Percentiles rank a stretch among this genome's conserved stretches.
phyloP scores from a whole-genome alignment of 306 rosid species.

The Lagenaria siceraria region DNA sequence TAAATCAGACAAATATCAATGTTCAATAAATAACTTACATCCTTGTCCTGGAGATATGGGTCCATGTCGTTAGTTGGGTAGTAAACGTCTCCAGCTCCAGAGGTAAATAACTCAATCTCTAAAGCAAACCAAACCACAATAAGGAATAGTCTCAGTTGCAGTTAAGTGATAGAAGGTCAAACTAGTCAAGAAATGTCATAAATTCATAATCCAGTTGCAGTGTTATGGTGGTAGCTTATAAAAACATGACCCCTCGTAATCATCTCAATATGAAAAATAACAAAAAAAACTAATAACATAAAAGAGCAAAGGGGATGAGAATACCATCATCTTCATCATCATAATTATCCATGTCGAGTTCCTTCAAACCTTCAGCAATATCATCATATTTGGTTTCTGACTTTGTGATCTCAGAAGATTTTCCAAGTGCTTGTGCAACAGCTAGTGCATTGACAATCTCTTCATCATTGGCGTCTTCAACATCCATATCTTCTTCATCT shows the following conservation, averaged over 20 bases:
- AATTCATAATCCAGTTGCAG: background rate
- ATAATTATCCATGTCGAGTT: slow-evolving; percentile 72
- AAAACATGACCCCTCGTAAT: background rate
- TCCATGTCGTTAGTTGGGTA: slow-evolving; percentile 62
- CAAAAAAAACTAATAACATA: background rate
- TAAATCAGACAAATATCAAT: background rate
- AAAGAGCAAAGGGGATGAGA: background rate
- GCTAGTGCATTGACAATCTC: slow-evolving; percentile 42
- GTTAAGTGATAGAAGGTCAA: background rate
- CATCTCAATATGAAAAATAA: background rate
- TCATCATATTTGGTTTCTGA: slow-evolving; percentile 29
- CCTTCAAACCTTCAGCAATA: slow-evolving; percentile 45
- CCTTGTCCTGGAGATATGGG: slow-evolving; percentile 51
- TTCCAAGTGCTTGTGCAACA: slow-evolving; percentile 52
- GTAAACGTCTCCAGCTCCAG: slow-evolving; percentile 54
- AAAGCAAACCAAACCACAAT: slow-evolving; percentile 5
- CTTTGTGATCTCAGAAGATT: slow-evolving; percentile 15
- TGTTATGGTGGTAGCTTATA: too few relatives aligned
- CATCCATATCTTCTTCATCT: slow-evolving; percentile 30
- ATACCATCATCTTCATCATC: slow-evolving; percentile 75
- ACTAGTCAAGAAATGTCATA: background rate
- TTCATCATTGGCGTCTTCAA: slow-evolving; percentile 15
- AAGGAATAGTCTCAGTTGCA: slow-evolving; percentile 7
- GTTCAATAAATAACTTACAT: slow-evolving; percentile 24
- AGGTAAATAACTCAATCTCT: slow-evolving; percentile 64